Base-by-base conservation (phyloP, 2,329 filamentous ascomycete species). In the Diaporthe helianthi region DNA sequence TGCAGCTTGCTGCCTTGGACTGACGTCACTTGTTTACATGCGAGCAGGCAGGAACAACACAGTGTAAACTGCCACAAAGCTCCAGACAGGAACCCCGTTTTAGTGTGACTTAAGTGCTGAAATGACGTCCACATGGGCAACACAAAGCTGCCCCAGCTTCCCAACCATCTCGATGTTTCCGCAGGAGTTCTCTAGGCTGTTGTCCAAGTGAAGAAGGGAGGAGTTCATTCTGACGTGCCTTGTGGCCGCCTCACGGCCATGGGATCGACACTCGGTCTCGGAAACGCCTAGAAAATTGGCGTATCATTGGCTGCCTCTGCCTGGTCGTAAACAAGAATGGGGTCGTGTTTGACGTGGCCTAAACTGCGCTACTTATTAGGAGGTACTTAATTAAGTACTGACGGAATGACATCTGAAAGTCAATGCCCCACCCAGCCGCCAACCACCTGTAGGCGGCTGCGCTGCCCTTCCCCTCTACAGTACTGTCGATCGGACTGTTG, bases 21-120 rank as follows among this genome's bases (percentile, higher is more conserved):
- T 67, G 65, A 67, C 65, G 65, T 67, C 65, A 67, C 58, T 36
- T 63, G 58, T 49, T 49, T 61, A 61, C 58, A 47, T 47, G 26
- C 1, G 33, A 19, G 41, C 58, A 13, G 55, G 55, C 55, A 61
- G 24, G 55, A n/a, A 22, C 55, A 22, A 41, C 7, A 24, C 36
- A 12, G 36, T 8, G 54, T 26, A 61, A 24, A 22, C 58, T 61
- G 26, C 29, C 41, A 47, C 22, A 31, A 41, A 33, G 41, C 41
- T 47, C 29, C 41, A 47, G 44, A 63, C 58, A 63, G 58, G 44
- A 49, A n/a, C n/a, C 3, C 29, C 24, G n/a, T 31, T 49, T 49
- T 63, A 15, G 44, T 63, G 44, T 49, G 58, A 49, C 58, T 24
- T 3, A 49, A 24, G 22, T 24, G 29, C 29, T 17, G 26, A 22